These are phyloP conservation scores for Caulochytrium protostelioides DNA, from an alignment of 371 early-diverging fungal genomes.

Conservation along the genomic window DNA sequence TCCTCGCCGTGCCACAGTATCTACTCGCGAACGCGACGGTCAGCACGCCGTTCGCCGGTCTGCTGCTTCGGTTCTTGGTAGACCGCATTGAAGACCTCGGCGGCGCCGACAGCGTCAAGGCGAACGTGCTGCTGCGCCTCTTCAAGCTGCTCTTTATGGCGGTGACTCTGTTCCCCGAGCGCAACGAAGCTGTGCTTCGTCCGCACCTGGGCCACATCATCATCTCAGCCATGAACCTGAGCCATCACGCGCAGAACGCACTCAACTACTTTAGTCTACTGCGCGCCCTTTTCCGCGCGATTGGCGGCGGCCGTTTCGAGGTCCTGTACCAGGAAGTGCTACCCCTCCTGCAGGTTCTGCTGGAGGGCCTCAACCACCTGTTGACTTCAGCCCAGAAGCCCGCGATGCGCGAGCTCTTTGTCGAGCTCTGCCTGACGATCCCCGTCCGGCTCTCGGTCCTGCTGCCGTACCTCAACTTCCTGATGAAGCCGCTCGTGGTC, in stretches of 20 bases:
- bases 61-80: slow-evolving; percentile 52
- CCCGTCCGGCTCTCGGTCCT: slow-evolving; percentile 89
- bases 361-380: slow-evolving; percentile 68
- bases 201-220: slow-evolving; percentile 78
- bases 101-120: slow-evolving; percentile 43
- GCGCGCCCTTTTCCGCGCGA: slow-evolving; percentile 76
- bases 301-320: slow-evolving; percentile 55
- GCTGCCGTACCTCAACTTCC: slow-evolving; percentile 73
- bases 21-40: slow-evolving; percentile 48
- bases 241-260: slow-evolving; percentile 61
- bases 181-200: slow-evolving; percentile 70
- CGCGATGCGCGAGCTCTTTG: slow-evolving; percentile 56
- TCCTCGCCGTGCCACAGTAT: slow-evolving; percentile 69
- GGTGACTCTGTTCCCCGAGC: slow-evolving; percentile 71
- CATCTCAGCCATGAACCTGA: slow-evolving; percentile 60
- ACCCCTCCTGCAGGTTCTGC: slow-evolving; percentile 65
- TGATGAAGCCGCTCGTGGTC: slow-evolving; percentile 89
- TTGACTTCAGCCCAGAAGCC: slow-evolving; percentile 56
- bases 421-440: slow-evolving; percentile 74
- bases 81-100: slow-evolving; percentile 67
- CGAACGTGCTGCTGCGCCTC: slow-evolving; percentile 62
- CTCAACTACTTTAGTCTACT: slow-evolving; percentile 78
- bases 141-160: slow-evolving; percentile 89
- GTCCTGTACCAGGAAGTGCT: slow-evolving; percentile 73
- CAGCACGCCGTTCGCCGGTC: slow-evolving; percentile 53